Percentiles rank a stretch among this genome's conserved stretches.
phyloP scores from a whole-genome alignment of 305 asterid species.

The Rubia peregrina region DNA sequence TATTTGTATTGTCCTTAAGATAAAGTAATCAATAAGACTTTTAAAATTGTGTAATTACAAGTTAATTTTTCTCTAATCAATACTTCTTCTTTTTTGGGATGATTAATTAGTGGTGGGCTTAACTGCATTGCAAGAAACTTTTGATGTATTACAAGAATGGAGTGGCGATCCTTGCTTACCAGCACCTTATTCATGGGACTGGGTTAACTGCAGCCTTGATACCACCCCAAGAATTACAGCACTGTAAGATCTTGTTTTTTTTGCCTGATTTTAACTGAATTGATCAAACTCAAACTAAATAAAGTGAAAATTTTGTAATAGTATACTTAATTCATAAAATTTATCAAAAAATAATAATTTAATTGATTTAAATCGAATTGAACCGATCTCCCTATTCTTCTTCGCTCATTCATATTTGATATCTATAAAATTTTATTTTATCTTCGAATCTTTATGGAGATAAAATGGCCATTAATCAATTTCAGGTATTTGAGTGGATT shows the following conservation, averaged over 20 bases:
- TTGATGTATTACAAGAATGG: conserved; percentile 37
- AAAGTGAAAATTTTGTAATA: too few relatives aligned
- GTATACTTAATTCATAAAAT: too few relatives aligned
- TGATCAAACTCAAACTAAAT: too few relatives aligned
- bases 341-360: too few relatives aligned
- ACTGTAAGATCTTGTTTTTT: conserved; percentile 31
- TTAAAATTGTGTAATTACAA: neutral
- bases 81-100: neutral
- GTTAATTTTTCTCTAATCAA: neutral
- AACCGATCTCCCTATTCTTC: too few relatives aligned
- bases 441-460: too few relatives aligned
- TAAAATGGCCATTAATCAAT: neutral
- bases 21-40: too few relatives aligned
- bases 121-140: conserved; percentile 31
- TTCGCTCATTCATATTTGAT: too few relatives aligned
- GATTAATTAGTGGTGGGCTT: conserved; percentile 42
- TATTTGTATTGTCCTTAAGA: too few relatives aligned
- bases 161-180: conserved; percentile 76
- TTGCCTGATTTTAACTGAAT: too few relatives aligned
- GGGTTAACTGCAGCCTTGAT: conserved; percentile 46
- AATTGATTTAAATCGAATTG: neutral
- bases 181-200: conserved; percentile 58
- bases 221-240: conserved; percentile 56
- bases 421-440: too few relatives aligned
- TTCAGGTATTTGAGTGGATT: conserved; percentile 44